Evolutionary conservation across 768 basidiomycete genomes (phyloP).

Genomic region (Trametes punicea): DNA sequence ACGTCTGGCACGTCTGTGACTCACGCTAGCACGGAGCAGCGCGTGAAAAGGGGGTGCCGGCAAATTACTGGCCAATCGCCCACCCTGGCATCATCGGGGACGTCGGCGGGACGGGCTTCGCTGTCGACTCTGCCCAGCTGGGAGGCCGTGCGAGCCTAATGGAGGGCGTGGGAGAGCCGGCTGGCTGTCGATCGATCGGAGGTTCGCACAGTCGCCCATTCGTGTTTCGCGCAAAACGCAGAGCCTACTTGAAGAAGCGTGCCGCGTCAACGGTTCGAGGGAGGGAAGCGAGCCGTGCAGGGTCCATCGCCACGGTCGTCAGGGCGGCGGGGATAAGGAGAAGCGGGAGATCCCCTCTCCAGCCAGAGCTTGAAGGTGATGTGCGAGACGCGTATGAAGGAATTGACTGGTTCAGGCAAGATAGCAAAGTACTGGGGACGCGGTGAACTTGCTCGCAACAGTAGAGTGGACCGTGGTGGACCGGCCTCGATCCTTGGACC

Average conservation of each 20-base stretch:
- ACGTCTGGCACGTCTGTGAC: too few relatives aligned
- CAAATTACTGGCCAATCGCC: neutral
- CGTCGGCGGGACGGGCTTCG: neutral
- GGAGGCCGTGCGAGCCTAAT: neutral
- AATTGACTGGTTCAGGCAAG: neutral
- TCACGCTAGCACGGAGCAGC: neutral
- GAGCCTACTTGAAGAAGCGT: neutral
- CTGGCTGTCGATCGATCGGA: neutral
- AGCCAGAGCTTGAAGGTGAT: too few relatives aligned
- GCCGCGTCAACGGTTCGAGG: neutral
- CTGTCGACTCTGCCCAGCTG: neutral
- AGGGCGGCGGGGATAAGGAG: constrained; percentile 9
- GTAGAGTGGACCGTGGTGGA: neutral
- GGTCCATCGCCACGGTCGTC: neutral
- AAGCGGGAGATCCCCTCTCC: neutral
- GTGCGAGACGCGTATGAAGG: neutral
- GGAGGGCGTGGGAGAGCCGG: neutral
- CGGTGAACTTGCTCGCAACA: neutral
- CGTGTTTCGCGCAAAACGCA: neutral
- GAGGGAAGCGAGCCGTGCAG: neutral
- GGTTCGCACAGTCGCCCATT: neutral
- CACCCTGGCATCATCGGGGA: neutral
- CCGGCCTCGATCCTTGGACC: neutral
- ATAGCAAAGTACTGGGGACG: too few relatives aligned
- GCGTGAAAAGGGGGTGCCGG: neutral